phyloP scores from a whole-genome alignment of 192 early-diverging fungal genomes.

The Mortierella alpina region DNA sequence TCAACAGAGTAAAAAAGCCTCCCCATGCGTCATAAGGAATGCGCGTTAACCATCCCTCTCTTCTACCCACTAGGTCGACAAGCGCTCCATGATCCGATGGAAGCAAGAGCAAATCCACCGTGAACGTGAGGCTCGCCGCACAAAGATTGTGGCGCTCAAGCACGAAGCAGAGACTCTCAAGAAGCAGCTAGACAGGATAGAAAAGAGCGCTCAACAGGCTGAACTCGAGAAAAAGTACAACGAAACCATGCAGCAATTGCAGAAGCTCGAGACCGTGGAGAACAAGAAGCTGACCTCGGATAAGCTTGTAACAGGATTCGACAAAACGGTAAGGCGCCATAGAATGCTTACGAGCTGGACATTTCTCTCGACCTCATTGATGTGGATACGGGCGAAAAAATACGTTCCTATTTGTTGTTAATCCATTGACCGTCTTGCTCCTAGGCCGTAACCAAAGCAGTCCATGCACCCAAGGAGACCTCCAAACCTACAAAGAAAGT shows the following conservation, averaged over 20 bases:
- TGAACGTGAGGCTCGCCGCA: slow-evolving; percentile 81
- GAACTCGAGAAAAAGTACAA: slow-evolving; percentile 42
- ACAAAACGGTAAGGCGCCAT: slow-evolving; percentile 64
- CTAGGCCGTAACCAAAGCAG: slow-evolving; percentile 62
- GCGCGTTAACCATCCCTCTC: neutral
- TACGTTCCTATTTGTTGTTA: neutral
- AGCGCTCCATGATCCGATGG: slow-evolving; percentile 89
- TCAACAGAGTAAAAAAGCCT: neutral
- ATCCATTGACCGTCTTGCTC: neutral
- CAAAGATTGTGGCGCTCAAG: slow-evolving; percentile 65
- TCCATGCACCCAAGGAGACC: slow-evolving; percentile 30
- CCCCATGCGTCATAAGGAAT: neutral
- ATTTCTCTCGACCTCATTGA: neutral
- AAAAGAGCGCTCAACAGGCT: slow-evolving; percentile 33
- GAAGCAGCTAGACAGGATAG: slow-evolving; percentile 58
- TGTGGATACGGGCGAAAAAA: neutral
- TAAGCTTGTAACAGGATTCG: slow-evolving; percentile 72
- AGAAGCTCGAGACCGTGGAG: slow-evolving; percentile 68
- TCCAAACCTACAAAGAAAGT: slow-evolving; percentile 56
- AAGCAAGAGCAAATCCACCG: slow-evolving; percentile 90
- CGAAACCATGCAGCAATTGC: slow-evolving; percentile 60
- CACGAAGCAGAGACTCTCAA: slow-evolving; percentile 52
- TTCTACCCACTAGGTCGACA: slow-evolving; percentile 65
- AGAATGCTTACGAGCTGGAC: neutral
- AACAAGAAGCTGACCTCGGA: slow-evolving; percentile 78